Conservation (phyloP, 2,329 filamentous ascomycete species). For the Clarireedia hainanense region DNA sequence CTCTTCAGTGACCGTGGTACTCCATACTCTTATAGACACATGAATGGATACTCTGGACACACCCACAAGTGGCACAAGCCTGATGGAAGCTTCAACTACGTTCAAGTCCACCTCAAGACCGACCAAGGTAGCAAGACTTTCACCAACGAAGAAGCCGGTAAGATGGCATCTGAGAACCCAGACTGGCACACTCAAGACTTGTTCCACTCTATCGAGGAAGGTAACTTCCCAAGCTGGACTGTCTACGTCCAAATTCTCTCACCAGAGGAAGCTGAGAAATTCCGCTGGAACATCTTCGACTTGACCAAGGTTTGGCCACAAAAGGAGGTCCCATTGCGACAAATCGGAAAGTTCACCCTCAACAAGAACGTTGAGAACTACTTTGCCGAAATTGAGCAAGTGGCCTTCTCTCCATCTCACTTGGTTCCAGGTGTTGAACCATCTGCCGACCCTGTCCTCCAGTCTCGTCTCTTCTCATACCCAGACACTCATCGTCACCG, state of each 20-base stretch:
- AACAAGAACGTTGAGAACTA: conserved; percentile 57
- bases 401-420: conserved; percentile 61
- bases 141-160: conserved; percentile 46
- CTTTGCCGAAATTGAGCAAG: conserved; percentile 61
- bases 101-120: conserved; percentile 56
- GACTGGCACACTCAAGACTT: conserved; percentile 58
- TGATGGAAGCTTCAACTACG: conserved; percentile 58
- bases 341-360: conserved; percentile 54
- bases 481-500: conserved; percentile 55
- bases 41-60: conserved; percentile 62
- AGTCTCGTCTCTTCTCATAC: conserved; percentile 64
- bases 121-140: conserved; percentile 55
- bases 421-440: conserved; percentile 60
- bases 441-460: conserved; percentile 62
- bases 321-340: conserved; percentile 50
- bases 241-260: conserved; percentile 56
- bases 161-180: conserved; percentile 48
- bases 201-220: conserved; percentile 52
- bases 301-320: conserved; percentile 65
- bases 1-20: conserved; percentile 61
- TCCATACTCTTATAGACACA: conserved; percentile 56
- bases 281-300: conserved; percentile 59
- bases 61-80: conserved; percentile 60
- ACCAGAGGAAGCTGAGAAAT: conserved; percentile 53
- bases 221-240: conserved; percentile 56